phyloP scores from a whole-genome alignment of 306 rosid genomes.

The Fagus crenata region DNA sequence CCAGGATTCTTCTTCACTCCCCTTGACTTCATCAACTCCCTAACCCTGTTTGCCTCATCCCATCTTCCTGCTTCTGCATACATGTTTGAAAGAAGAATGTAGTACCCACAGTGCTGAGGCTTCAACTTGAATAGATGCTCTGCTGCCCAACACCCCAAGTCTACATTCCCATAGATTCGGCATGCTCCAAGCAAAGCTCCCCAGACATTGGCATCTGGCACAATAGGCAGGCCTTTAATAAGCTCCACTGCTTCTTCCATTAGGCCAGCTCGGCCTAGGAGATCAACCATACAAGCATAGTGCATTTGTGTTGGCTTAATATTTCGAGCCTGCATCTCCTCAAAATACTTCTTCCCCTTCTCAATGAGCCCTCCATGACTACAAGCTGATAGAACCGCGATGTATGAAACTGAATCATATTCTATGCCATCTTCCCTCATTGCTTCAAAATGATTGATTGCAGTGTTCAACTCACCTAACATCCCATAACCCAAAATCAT shows the following conservation, averaged over 20 bases:
- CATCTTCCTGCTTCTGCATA: conserved; percentile 90
- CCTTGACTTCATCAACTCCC: conserved; percentile 77
- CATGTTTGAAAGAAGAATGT: conserved; percentile 83
- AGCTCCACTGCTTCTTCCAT: conserved; percentile 72
- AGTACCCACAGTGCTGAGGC: conserved; percentile 82
- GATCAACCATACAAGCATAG: conserved; percentile 86
- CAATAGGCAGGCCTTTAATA: conserved; percentile 52
- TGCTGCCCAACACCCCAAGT: conserved; percentile 76
- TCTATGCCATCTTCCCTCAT: conserved; percentile 59
- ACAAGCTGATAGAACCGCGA: conserved; percentile 85
- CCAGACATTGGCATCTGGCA: conserved; percentile 77
- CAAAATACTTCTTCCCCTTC: conserved; percentile 62
- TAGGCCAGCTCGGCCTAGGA: conserved; percentile 82
- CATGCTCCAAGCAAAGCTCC: conserved; percentile 94
- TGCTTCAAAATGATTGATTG: conserved; percentile 67
- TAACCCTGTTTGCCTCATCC: conserved; percentile 72
- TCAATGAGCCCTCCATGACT: conserved; percentile 87
- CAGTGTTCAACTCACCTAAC: conserved; percentile 71
- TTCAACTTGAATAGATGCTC: conserved; percentile 65
- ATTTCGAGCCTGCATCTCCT: conserved; percentile 49
- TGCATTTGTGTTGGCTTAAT: conserved; percentile 73
- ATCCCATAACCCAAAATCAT: conserved; percentile 92
- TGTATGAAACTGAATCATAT: conserved; percentile 74
- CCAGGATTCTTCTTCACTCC: conserved; percentile 75
- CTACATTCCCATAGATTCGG: conserved; percentile 68